Base-by-base conservation (phyloP, 2,329 filamentous ascomycete species). In the Aspergillus cejpii region DNA sequence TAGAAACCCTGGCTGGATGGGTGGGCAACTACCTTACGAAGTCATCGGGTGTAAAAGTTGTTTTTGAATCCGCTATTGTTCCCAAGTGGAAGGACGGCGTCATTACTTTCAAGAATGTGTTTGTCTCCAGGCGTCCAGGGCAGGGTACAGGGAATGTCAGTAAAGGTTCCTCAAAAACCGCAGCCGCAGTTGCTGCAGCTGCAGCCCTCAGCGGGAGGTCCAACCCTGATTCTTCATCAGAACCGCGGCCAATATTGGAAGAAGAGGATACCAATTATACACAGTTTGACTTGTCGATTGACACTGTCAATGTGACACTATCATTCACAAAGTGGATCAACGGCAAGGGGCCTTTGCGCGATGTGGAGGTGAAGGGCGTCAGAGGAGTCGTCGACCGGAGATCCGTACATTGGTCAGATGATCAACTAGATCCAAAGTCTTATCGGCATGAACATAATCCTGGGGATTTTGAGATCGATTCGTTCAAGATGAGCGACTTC, bases 291-390 rank as follows among this genome's bases (percentile, higher is more conserved):
- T 74, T 98, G 12, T 95, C 89, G 0, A 87, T 98, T 47, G 87
- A 92, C 51, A 94, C 87, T 0, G 87, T 98, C 50, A 95, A 98
- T 60, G 91, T 98, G 33, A 97, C 91, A 0, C 67, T 98, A 20
- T 98, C 92, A 0, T 97, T 98, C 57, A 77, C 89, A n/a, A 97
- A 96, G 63, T 98, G 92, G 92, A 94, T 94, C 80, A 97, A 95
- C 57, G 91, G 92, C 17, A 96, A 91, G 65, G 92, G 92, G 0
- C 76, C 94, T 5, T 73, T 98, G 6, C 84, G 87, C 56, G 87
- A 97, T 62, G 92, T 98, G 33, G 89, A 96, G 61, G 84, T 98
- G 41, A 92, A 89, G 61, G 92, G 92, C 3, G 86, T 98, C 23
- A 80, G 92, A 48, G 92, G 92, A 17, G 87, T 97, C 4, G 77